Base-by-base conservation (phyloP, 140 eudicot species). In the Anethum foeniculum region DNA sequence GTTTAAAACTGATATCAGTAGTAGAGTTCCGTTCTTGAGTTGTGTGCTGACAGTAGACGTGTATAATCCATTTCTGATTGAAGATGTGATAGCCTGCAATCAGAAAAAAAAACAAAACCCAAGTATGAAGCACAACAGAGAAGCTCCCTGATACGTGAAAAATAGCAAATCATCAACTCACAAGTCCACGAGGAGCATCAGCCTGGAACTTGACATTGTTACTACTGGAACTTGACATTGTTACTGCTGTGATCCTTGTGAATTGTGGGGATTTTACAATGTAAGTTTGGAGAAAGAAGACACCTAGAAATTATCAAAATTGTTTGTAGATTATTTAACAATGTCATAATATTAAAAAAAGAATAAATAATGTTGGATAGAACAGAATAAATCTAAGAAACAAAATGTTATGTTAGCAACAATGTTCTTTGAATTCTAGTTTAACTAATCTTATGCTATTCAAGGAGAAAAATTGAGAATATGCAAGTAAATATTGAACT, bases 241-340 rank as follows among this genome's bases (percentile, higher is more conserved):
- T 62, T 71, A 16, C 69, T 47, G 74, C 64, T 44, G 41, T 62
- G 69, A 54, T 79, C 81, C 81, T 60, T 79, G 80, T 85, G 89
- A 83, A 91, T 86, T 88, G 91, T 78, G 68, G 64, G 85, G 69
- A 85, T 77, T 54, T 76, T 82, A 75, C 80, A 49, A 81, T 82
- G 85, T 51, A n/a, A 77, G 65, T 56, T 49, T 69, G 89, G 80
- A 85, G 90, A 85, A 87, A 91, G 94, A 86, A 85, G 82, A 84
- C 80, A 83, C 84, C 88, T 85, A 77, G 52, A 83, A 84, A 85
- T 86, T 91, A 89, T 83, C 73, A 87, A 91, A 5, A 34, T 3
- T 34, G 38, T 34, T 34, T 34, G 38, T 34, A 34, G 38, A 34
- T 34, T 34, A 34, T 34, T 34, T 34, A 34, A 34, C 38, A 34